phyloP scores from a whole-genome alignment of 129 eudicot genomes.

The Deinandra increscens region DNA sequence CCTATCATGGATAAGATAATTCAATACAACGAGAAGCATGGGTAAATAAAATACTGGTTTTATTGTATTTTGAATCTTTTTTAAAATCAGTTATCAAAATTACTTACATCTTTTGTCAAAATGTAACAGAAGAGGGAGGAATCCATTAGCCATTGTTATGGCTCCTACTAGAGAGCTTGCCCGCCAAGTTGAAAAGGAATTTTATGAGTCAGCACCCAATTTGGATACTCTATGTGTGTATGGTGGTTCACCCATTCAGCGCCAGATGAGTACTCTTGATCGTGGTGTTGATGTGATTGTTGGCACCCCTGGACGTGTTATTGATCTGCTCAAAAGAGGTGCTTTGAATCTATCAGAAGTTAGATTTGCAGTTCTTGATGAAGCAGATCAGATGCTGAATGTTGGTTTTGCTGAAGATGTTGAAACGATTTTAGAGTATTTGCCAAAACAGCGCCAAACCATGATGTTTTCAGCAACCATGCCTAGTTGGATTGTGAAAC shows the following conservation, averaged over 20 bases:
- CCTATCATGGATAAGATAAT: conserved; percentile 71
- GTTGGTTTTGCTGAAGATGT: conserved; percentile 91
- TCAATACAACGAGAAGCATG: no score
- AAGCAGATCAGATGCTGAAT: conserved; percentile 96
- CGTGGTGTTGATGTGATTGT: conserved; percentile 83
- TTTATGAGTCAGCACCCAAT: conserved; percentile 57
- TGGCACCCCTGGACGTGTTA: conserved; percentile 88
- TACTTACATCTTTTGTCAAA: no score
- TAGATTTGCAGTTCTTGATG: conserved; percentile 74
- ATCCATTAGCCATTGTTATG: conserved; percentile 37
- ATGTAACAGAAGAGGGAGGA: conserved; percentile 43
- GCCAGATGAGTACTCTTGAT: conserved; percentile 74
- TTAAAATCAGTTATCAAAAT: no score
- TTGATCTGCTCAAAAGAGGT: conserved; percentile 79
- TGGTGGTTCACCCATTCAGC: conserved; percentile 75
- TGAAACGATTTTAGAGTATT: conserved; percentile 64
- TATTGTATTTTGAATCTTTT: no score
- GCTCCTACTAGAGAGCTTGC: conserved; percentile 77
- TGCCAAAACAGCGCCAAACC: conserved; percentile 67
- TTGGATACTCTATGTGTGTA: conserved; percentile 81
- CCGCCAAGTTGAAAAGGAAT: conserved; percentile 82
- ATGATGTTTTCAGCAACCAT: conserved; percentile 98
- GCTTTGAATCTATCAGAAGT: conserved; percentile 69
- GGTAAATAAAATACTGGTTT: no score
- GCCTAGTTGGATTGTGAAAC: conserved; percentile 85